Evolutionary conservation across 1,284 basidiomycete species (phyloP).

Genomic region (Rhodotorula glutinis): DNA sequence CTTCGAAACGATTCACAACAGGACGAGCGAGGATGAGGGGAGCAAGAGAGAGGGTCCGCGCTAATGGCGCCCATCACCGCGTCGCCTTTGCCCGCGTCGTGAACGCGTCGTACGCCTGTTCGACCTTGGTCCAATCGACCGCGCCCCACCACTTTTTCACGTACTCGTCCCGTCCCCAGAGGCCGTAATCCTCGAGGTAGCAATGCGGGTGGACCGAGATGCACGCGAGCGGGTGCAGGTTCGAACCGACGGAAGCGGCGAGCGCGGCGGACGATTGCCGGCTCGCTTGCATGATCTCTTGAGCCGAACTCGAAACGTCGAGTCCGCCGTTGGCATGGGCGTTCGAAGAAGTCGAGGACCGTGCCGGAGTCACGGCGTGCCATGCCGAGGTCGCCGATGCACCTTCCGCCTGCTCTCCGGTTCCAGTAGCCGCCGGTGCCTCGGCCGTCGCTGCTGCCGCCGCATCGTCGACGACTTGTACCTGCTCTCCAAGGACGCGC

Average conservation of each 20-base stretch:
- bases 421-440: neutral
- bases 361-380: constrained; percentile 8
- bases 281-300: neutral
- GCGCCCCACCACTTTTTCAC: constrained; percentile 83
- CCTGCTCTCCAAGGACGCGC: constrained; percentile 29
- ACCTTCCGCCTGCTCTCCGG: neutral
- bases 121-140: constrained; percentile 76
- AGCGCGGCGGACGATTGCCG: neutral
- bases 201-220: constrained; percentile 85
- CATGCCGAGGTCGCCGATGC: constrained; percentile 6
- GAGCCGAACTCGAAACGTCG: neutral
- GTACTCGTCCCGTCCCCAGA: constrained; percentile 92
- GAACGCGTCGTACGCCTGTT: constrained; percentile 53
- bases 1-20: too few relatives aligned
- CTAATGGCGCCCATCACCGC: neutral
- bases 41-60: too few relatives aligned
- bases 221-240: constrained; percentile 74
- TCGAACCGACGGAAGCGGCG: constrained; percentile 14
- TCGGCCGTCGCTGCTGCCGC: neutral
- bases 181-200: constrained; percentile 84
- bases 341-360: neutral
- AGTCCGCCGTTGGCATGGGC: neutral
- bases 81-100: neutral
- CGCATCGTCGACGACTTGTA: constrained; percentile 11
- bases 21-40: too few relatives aligned